phyloP scores from a whole-genome alignment of 257 asterid species.

The Gentiana macrophylla region DNA sequence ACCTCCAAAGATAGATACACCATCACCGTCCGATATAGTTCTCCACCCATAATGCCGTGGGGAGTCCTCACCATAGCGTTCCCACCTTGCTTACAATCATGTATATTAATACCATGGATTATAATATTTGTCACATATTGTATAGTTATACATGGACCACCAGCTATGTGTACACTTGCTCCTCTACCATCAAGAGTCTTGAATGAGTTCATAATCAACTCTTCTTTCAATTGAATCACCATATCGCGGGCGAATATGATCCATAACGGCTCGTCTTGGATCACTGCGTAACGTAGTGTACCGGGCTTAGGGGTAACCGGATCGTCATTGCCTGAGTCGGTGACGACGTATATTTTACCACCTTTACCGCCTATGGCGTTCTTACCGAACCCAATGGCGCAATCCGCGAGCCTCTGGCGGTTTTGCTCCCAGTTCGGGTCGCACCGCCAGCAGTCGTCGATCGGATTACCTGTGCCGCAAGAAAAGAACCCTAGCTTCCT shows the following conservation, averaged over 20 bases:
- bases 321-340: constrained; percentile 42
- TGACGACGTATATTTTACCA: constrained; percentile 62
- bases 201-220: constrained; percentile 73
- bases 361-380: constrained; percentile 60
- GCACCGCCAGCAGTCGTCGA: constrained; percentile 84
- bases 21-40: constrained; percentile 72
- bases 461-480: constrained; percentile 72
- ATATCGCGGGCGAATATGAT: constrained; percentile 66
- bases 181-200: constrained; percentile 84
- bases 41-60: constrained; percentile 67
- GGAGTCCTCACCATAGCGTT: constrained; percentile 64
- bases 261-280: constrained; percentile 68
- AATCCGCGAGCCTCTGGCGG: constrained; percentile 60
- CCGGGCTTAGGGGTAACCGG: constrained; percentile 58
- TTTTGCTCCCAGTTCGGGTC: constrained; percentile 57
- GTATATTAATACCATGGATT: constrained; percentile 65
- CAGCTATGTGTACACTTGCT: constrained; percentile 67
- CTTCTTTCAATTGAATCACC: constrained; percentile 68
- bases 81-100: constrained; percentile 75
- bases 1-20: constrained; percentile 62
- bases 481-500: constrained; percentile 54
- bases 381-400: constrained; percentile 74
- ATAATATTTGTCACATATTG: constrained; percentile 68
- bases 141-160: constrained; percentile 77
- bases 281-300: constrained; percentile 56